phyloP scores from a whole-genome alignment of 1,284 basidiomycete genomes.

The Dichomitus squalens region DNA sequence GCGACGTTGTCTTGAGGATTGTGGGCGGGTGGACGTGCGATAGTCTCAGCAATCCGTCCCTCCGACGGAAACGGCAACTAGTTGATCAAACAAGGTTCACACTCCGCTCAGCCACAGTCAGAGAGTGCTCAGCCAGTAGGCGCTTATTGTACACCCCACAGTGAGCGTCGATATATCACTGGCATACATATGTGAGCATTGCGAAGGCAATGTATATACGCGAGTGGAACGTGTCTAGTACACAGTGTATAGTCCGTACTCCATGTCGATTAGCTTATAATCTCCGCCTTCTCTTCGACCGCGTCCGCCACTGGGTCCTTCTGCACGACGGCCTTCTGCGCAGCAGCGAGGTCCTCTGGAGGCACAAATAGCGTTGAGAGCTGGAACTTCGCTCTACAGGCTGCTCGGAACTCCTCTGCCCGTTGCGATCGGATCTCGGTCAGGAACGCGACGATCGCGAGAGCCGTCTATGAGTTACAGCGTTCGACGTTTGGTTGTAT shows the following conservation, averaged over 20 bases:
- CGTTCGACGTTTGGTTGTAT: background rate
- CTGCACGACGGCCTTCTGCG: conserved; percentile 31
- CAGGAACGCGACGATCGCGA: conserved; percentile 50
- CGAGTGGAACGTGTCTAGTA: background rate
- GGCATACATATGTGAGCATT: background rate
- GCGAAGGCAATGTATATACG: background rate
- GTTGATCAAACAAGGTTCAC: conserved; percentile 31
- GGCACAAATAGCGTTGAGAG: conserved; percentile 69
- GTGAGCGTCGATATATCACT: no score
- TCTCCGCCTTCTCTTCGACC: conserved; percentile 22
- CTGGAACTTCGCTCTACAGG: conserved; percentile 54
- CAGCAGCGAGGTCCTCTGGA: conserved; percentile 44
- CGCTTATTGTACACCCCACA: background rate
- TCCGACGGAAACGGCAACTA: conserved; percentile 31
- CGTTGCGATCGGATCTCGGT: conserved; percentile 50
- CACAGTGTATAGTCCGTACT: background rate
- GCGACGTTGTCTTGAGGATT: conserved; percentile 30
- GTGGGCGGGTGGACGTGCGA: conserved; percentile 24
- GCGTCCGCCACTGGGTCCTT: conserved; percentile 10
- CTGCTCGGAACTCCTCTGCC: conserved; percentile 57
- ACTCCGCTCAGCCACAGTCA: conserved; percentile 30
- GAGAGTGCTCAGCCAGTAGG: background rate
- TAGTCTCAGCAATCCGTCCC: conserved; percentile 22
- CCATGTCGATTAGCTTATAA: conserved; percentile 14
- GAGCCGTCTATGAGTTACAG: conserved; percentile 46